Conservation (phyloP, 345 rosid genomes). For the Gossypium stocksii region DNA sequence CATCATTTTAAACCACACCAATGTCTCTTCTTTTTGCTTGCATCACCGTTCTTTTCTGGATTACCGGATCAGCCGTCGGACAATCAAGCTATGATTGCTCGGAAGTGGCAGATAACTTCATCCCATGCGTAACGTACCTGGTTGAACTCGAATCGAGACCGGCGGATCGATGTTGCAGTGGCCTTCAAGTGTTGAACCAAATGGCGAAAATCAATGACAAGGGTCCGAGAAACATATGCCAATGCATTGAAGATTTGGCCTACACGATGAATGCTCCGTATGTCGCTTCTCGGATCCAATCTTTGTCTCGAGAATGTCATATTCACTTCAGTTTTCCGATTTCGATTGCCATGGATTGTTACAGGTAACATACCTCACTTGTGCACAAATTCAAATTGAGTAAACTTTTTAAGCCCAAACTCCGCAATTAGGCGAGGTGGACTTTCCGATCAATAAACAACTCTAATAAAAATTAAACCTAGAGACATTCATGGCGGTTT, state of each 20-base stretch:
- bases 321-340: constrained; percentile 29
- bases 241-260: constrained; percentile 30
- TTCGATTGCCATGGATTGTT: constrained; percentile 38
- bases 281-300: constrained; percentile 11
- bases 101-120: neutral
- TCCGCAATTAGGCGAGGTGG: too few species aligned
- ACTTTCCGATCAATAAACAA: too few species aligned
- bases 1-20: neutral
- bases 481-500: too few species aligned
- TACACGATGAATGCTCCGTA: constrained; percentile 15
- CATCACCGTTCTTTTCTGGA: neutral
- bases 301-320: constrained; percentile 16
- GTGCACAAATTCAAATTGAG: neutral
- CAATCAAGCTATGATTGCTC: neutral
- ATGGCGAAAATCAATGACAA: neutral
- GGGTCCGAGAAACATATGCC: constrained; percentile 19
- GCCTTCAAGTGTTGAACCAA: neutral
- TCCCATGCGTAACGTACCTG: neutral
- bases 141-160: neutral
- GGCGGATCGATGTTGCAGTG: neutral
- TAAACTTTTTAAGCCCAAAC: too few species aligned
- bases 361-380: constrained; percentile 14
- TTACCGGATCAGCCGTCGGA: neutral
- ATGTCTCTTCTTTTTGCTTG: neutral
- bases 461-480: too few species aligned